Conservation (phyloP, 768 basidiomycete genomes). For the Lactarius sanguifluus region DNA sequence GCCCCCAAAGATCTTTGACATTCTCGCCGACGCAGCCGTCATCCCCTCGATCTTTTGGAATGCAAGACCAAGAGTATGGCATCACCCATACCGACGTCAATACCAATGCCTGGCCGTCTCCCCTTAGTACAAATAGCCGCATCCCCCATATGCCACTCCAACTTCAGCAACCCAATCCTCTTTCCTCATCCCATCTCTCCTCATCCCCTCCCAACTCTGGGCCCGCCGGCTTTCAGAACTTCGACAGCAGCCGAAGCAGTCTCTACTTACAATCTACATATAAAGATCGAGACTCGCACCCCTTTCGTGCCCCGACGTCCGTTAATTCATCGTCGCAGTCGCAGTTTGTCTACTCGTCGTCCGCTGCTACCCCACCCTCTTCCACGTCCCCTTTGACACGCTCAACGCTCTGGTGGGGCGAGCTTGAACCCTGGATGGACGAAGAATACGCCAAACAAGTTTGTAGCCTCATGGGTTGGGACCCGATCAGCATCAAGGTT, state of each 20-base stretch:
- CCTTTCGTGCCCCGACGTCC: conserved; percentile 22
- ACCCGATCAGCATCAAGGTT: conserved; percentile 69
- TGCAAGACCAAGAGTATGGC: conserved; percentile 42
- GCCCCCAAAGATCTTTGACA: conserved; percentile 26
- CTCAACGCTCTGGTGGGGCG: conserved; percentile 80
- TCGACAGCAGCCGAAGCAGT: conserved; percentile 24
- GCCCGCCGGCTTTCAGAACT: conserved; percentile 30
- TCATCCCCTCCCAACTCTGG: conserved; percentile 32
- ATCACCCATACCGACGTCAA: conserved; percentile 32
- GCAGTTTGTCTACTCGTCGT: conserved; percentile 32
- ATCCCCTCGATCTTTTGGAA: conserved; percentile 38
- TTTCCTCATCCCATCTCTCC: conserved; percentile 38
- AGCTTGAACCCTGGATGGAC: conserved; percentile 96
- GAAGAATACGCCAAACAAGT: conserved; percentile 92
- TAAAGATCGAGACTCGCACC: conserved; percentile 37
- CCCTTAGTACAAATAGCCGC: conserved; percentile 38
- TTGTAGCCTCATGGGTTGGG: conserved; percentile 85
- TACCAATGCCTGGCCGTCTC: conserved; percentile 34
- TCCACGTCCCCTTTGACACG: conserved; percentile 39
- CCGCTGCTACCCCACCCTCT: conserved; percentile 33
- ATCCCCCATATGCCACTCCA: conserved; percentile 24
- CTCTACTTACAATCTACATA: conserved; percentile 32
- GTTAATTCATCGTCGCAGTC: conserved; percentile 31
- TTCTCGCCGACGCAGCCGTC: conserved; percentile 34
- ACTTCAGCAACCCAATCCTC: conserved; percentile 45